Evolutionary conservation across 129 eudicot genomes (phyloP), one percentile per base, ranked within the genome.

Genomic region (Arctium minus): DNA sequence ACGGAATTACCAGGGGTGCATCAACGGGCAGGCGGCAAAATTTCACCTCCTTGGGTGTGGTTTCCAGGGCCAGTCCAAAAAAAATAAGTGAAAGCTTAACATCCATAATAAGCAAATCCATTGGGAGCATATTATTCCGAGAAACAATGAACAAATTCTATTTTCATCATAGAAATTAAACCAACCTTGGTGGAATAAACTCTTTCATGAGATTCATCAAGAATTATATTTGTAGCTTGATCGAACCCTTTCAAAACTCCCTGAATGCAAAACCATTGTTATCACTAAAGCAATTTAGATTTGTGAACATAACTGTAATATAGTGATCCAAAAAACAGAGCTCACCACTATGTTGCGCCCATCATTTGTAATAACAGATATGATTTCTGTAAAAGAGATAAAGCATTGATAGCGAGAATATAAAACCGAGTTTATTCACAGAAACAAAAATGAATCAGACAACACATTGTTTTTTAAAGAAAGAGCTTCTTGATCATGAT

Each of bases 161-260:
- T 62, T 60, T 13, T 29, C 53, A 31, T 74, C 38, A 74, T 74
- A 46, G 44, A 65, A 2, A 29, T 32, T 9, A 80, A 65, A 48
- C 88, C 79, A 3, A 89, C 98, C 98, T 91, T 91, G 74, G 97
- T 94, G 70, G 97, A 94, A 84, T 89, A 94, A 3, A 94, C 97
- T 8, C 98, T 84, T 75, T 94, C 98, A 82, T 94, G 98, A 79
- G 98, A 94, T 87, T 94, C 98, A 78, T 94, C 98, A 42, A 94
- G 98, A 81, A 92, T 94, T 32, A 92, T 90, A 81, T 94, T 92
- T 31, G 97, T 94, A 56, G 97, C 98, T 80, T 94, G 98, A 80
- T 94, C 97, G 72, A 89, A 94, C 81, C 98, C 98, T 89, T 89
- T 94, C 74, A 92, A 77, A 73, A 88, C 50, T 42, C 97, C 98